Evolutionary conservation across 495 filamentous ascomycete genomes (phyloP).

Genomic region (Xanthoparmelia taractica): DNA sequence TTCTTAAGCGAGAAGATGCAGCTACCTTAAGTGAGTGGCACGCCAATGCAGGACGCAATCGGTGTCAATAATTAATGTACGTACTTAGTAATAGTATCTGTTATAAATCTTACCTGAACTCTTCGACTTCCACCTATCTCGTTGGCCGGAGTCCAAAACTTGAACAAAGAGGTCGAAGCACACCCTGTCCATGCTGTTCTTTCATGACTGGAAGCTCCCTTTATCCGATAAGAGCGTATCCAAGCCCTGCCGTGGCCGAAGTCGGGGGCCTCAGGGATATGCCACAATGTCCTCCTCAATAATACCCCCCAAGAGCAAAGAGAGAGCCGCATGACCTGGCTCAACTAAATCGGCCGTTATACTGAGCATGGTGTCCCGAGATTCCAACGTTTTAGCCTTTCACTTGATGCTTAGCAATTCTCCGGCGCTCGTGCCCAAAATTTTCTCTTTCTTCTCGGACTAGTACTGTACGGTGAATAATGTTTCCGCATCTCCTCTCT

Average conservation of each 20-base stretch:
- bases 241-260: neutral
- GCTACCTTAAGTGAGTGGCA: no score
- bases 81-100: no score
- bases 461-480: neutral
- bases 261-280: neutral
- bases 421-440: neutral
- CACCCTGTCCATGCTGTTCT: neutral
- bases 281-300: neutral
- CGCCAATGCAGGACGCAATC: neutral
- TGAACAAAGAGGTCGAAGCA: neutral
- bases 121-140: neutral
- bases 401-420: neutral
- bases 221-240: neutral
- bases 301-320: neutral
- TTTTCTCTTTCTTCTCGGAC: neutral
- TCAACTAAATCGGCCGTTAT: no score
- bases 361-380: no score
- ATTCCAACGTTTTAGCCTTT: no score
- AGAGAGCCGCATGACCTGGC: neutral
- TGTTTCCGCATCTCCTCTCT: no score
- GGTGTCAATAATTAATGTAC: no score
- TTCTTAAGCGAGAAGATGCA: no score
- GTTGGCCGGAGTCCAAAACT: neutral
- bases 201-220: neutral
- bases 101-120: neutral